Evolutionary conservation across 2,329 filamentous ascomycete species (phyloP), one percentile per base, ranked within the genome.

Genomic region (Penicillium psychrosexuale): DNA sequence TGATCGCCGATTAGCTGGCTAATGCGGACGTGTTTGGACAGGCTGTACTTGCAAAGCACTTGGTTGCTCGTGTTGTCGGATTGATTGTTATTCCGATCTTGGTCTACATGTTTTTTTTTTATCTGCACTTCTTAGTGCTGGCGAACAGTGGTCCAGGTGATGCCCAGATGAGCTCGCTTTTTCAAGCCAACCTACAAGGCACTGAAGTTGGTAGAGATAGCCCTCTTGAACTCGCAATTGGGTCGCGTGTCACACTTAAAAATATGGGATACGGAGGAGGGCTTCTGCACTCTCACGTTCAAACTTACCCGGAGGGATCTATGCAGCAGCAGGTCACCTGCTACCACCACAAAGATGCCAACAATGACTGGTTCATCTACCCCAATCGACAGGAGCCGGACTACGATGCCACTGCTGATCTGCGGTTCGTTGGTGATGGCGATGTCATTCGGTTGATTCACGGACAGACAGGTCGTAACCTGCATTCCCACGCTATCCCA

Each of bases 311-410:
- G 0, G 92, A 97, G 70, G 94, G 93, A 31, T 97, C 94, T 36
- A 79, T 78, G 49, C 94, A 99, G 77, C 95, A 99, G 75, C 94
- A 99, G 74, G 87, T 99, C 59, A 99, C 94, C 60, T 99, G 95
- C 81, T 99, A 99, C 77, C 94, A 99, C 77, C 94, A 99, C 82
- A 99, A 99, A 75, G 94, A 99, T 80, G 83, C 93, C 73, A 99
- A 99, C 84, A 99, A 99, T 73, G 94, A 99, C 74, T 99, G 94
- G 94, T 96, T 95, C 78, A 92, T 99, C 77, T 97, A 97, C 74
- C 94, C 94, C 27, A 96, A 93, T 78, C 90, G 95, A 60, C 76
- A 81, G 51, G 84, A 96, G 56, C 76, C 82, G 24, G 87, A 89
- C 17, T 96, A 86, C 68, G 81, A 92, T 66, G 76, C 84, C 5